phyloP scores from a whole-genome alignment of 768 basidiomycete genomes.

The Boletus huronensis region DNA sequence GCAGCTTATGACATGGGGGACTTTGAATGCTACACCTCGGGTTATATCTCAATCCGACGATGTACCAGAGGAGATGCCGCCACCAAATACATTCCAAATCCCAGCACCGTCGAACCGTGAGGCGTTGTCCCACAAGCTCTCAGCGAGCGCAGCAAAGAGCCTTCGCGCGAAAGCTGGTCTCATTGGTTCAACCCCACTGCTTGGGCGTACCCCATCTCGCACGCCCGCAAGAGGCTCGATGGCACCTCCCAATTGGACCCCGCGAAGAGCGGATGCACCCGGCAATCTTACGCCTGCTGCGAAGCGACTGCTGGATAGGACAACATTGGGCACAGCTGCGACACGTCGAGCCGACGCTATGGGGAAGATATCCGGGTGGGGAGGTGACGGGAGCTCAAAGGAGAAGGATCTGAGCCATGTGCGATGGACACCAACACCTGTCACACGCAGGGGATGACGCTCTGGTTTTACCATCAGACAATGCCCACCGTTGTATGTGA shows the following conservation, averaged over 20 bases:
- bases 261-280: slow-evolving; percentile 64
- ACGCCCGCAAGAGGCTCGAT: slow-evolving; percentile 47
- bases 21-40: slow-evolving; percentile 87
- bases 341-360: slow-evolving; percentile 65
- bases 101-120: slow-evolving; percentile 78
- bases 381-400: slow-evolving; percentile 39
- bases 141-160: slow-evolving; percentile 75
- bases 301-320: slow-evolving; percentile 67
- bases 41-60: slow-evolving; percentile 68
- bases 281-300: slow-evolving; percentile 88
- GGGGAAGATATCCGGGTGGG: slow-evolving; percentile 58
- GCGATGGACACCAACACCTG: slow-evolving; percentile 80
- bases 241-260: slow-evolving; percentile 80
- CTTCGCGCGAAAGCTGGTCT: slow-evolving; percentile 74
- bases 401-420: slow-evolving; percentile 63
- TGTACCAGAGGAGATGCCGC: slow-evolving; percentile 39
- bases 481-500: slow-evolving; percentile 3
- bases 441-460: slow-evolving; percentile 33
- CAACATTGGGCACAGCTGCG: slow-evolving; percentile 61
- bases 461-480: slow-evolving; percentile 1
- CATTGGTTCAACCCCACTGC: slow-evolving; percentile 34
- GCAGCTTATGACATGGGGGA: slow-evolving; percentile 98
- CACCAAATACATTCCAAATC: slow-evolving; percentile 69
- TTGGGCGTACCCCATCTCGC: slow-evolving; percentile 33
- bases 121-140: slow-evolving; percentile 74